These are phyloP conservation scores for Letharia columbiana DNA, from an alignment of 495 filamentous ascomycete genomes.

Conservation along the genomic window DNA sequence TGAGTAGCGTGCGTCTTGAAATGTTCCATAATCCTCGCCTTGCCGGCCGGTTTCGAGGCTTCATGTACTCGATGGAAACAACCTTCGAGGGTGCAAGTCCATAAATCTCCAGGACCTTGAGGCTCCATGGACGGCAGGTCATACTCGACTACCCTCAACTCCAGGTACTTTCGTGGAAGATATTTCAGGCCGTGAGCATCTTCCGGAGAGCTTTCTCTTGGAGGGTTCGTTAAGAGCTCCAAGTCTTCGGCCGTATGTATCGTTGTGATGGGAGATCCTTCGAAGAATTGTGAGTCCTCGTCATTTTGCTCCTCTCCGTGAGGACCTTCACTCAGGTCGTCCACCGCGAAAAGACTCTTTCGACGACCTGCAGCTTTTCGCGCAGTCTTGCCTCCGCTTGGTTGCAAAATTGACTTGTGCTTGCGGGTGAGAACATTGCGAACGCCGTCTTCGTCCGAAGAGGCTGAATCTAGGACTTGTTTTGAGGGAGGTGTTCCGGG, in stretches of 20 bases:
- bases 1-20: conserved; percentile 56
- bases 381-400: conserved; percentile 40
- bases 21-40: conserved; percentile 55
- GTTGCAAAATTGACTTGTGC: conserved; percentile 45
- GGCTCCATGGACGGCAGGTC: conserved; percentile 33
- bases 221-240: conserved; percentile 41
- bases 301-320: conserved; percentile 33
- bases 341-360: conserved; percentile 28
- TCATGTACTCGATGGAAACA: conserved; percentile 56
- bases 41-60: conserved; percentile 47
- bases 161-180: conserved; percentile 19
- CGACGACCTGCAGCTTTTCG: conserved; percentile 38
- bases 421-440: conserved; percentile 25
- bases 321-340: conserved; percentile 28
- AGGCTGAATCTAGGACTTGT: conserved; percentile 23
- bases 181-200: conserved; percentile 27
- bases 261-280: conserved; percentile 22
- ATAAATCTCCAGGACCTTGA: conserved; percentile 53
- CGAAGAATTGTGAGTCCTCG: conserved; percentile 2
- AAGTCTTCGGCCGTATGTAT: conserved; percentile 32
- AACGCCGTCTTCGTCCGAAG: conserved; percentile 30
- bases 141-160: conserved; percentile 25
- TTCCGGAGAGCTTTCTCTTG: conserved; percentile 33
- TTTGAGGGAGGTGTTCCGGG: conserved; percentile 27
- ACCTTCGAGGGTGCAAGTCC: conserved; percentile 60